Conservation (phyloP, 2,329 filamentous ascomycete species). For the Colletotrichum higginsianum region DNA sequence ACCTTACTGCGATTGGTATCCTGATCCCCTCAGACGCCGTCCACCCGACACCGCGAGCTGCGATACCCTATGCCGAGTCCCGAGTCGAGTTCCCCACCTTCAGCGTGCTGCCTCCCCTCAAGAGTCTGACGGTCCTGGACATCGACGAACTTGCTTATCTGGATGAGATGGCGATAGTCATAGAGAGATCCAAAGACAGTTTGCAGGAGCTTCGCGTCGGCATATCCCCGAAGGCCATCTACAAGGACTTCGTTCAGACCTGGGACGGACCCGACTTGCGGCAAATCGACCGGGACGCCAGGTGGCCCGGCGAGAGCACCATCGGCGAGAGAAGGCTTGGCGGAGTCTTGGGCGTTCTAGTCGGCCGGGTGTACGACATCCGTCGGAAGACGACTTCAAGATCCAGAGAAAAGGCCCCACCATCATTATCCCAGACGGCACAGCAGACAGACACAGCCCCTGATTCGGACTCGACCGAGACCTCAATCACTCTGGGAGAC, state of each 20-base stretch:
- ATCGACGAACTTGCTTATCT: slow-evolving; percentile 88
- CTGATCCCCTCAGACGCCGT: slow-evolving; percentile 49
- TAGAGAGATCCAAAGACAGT: slow-evolving; percentile 77
- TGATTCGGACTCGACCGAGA: slow-evolving; percentile 11
- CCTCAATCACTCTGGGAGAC: neutral
- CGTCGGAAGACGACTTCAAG: slow-evolving; percentile 47
- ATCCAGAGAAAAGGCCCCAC: slow-evolving; percentile 29
- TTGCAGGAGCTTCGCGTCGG: slow-evolving; percentile 82
- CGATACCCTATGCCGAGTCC: slow-evolving; percentile 65
- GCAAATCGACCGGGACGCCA: slow-evolving; percentile 73
- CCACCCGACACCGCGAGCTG: slow-evolving; percentile 52
- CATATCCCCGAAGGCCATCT: slow-evolving; percentile 68
- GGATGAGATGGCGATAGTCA: slow-evolving; percentile 84
- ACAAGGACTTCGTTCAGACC: slow-evolving; percentile 69
- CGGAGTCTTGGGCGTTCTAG: slow-evolving; percentile 77
- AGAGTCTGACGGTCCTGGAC: slow-evolving; percentile 82
- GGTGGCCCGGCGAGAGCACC: slow-evolving; percentile 69
- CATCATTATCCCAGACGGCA: slow-evolving; percentile 1
- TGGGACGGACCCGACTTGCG: slow-evolving; percentile 76
- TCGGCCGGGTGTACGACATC: slow-evolving; percentile 77
- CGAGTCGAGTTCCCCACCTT: slow-evolving; percentile 85
- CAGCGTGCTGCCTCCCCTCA: slow-evolving; percentile 81
- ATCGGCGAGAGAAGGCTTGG: slow-evolving; percentile 76
- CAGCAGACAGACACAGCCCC: slow-evolving; percentile 5
- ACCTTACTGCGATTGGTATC: slow-evolving; percentile 60